Conservation (phyloP, 75 land plant species). For the Cryptomeria japonica region DNA sequence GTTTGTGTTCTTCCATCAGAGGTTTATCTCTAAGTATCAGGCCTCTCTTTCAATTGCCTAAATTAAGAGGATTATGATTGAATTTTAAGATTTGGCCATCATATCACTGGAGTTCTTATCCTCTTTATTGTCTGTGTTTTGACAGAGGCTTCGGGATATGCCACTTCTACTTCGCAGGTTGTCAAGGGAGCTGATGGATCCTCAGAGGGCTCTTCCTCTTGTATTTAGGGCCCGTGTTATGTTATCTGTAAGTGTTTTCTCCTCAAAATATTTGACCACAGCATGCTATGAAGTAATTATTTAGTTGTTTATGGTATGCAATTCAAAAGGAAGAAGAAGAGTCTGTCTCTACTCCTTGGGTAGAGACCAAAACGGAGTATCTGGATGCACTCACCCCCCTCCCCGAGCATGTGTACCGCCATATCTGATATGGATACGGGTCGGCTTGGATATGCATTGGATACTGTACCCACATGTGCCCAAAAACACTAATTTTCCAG, state of each 20-base stretch:
- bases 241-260: constrained; percentile 53
- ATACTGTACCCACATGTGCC: no score
- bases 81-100: not conserved
- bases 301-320: not conserved
- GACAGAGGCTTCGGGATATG: constrained; percentile 75
- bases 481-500: no score
- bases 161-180: constrained; percentile 84
- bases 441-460: no score
- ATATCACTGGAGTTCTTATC: not conserved
- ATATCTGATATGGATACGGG: no score
- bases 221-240: constrained; percentile 70
- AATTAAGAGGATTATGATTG: not conserved
- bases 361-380: no score
- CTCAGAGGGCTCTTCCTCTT: constrained; percentile 83
- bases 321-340: not conserved
- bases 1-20: not conserved
- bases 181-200: constrained; percentile 75
- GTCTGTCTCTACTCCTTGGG: not conserved
- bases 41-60: not conserved
- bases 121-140: not conserved
- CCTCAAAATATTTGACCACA: constrained; percentile 4
- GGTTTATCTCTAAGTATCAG: not conserved
- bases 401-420: no score
- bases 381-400: no score
- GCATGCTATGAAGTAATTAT: not conserved